Base-by-base conservation (phyloP, 768 basidiomycete genomes). In the Crepidotus variabilis region DNA sequence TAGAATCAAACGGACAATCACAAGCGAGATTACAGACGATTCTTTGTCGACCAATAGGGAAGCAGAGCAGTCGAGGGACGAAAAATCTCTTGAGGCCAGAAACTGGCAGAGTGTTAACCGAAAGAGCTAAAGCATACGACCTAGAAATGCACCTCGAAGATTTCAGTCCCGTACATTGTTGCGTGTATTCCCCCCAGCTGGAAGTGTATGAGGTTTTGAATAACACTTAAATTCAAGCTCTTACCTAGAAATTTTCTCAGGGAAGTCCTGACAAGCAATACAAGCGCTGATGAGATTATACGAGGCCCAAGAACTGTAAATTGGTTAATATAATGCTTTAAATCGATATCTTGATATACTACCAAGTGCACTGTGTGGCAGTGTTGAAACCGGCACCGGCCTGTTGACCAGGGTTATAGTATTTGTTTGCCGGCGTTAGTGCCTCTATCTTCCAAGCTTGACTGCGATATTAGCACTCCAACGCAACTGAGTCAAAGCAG, bases 241-340 rank as follows among this genome's bases (percentile, higher is more conserved):
- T 22, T 58, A 77, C 81, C 60, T 56, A n/a, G 28, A 14, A 24
- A 75, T 52, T 0, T 57, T 33, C 14, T 52, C 34, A 2, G 64
- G 60, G 28, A 64, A 60, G 4, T 70, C 70, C 64, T 85, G 83
- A 52, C 83, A 85, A 20, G 72, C 59, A 8, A 77, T 72, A 51
- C 83, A 84, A 6, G 76, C 82, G 61, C 75, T 75, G 57, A 82
- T 64, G 13, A 84, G 68, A 53, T 85, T 85, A 57, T 84, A 84
- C 10, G 75, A 78, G 21, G 77, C 73, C 82, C 81, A 83, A 1
- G 83, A 84, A 48, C 83, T 84, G 2, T 14, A 50, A 28, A 28
- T 3, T 32, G n/a, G 28, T 22, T 0, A 48, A 43, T 3, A 51
- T n/a, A 56, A 5, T 11, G 46, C 21, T 32, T 55, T 28, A 22